Evolutionary conservation across 2,329 filamentous ascomycete species (phyloP), one percentile per base, ranked within the genome.

Genomic region (Aureobasidium sp.): DNA sequence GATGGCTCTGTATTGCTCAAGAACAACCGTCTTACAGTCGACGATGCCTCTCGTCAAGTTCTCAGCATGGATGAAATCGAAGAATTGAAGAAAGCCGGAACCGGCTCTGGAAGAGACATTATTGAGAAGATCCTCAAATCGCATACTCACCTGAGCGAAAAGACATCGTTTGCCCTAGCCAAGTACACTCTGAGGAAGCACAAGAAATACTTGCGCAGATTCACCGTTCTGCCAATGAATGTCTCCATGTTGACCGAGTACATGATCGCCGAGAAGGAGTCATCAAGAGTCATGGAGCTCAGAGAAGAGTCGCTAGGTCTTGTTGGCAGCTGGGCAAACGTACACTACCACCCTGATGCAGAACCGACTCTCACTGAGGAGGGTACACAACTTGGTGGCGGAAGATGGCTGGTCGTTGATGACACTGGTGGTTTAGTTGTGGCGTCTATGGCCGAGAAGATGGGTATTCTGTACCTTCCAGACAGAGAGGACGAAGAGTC

Each of bases 161-260:
- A 99, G 80, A 97, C 94, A 0, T 82, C 86, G 0, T 99, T 95
- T 70, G 95, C 91, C 2, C 79, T 97, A 62, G 92, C 93, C 47
- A 99, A 99, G 74, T 99, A 99, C 76, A 96, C 94, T 70, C 79
- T 97, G 21, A 81, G 96, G 49, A 99, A 99, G 78, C 88, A 90
- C 66, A 92, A 87, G 72, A 99, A 99, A 75, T 97, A 96, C 72
- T 83, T 97, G 65, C 87, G 89, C 69, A 82, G 91, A 13, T 97
- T 99, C 70, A 90, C 89, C 0, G 84, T 94, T 1, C 74, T 96
- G 57, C 93, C 93, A 0, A 77, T 97, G 67, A 91, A 97, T 70
- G 85, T 95, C 15, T 81, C 86, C 0, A 81, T 85, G 65, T 78
- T 97, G 64, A 85, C 86, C 25, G 84, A 91, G 67, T 95, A 88